Evolutionary conservation across 106 monocot genomes (phyloP).

Genomic region (Apostasia shenzhenica): DNA sequence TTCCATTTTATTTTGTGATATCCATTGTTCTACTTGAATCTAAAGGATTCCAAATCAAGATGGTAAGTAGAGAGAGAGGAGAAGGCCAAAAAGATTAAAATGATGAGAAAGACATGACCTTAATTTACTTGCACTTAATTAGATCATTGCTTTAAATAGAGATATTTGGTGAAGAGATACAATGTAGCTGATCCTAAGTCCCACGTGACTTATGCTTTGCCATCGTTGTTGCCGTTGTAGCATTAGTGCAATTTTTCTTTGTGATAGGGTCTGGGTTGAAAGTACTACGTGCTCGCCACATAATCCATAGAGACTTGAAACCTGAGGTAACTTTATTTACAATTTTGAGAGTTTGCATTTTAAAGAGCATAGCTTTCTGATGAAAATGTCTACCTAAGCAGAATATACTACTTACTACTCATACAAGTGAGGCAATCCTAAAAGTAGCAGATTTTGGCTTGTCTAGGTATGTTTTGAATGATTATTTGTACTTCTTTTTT

Average conservation of each 20-base stretch:
- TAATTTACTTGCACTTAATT: too few species aligned
- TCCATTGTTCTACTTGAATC: too few species aligned
- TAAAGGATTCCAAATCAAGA: too few species aligned
- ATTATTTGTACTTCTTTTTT: not conserved
- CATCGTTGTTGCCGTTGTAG: not conserved
- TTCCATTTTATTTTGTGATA: too few species aligned
- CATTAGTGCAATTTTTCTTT: not conserved
- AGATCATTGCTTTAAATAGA: too few species aligned
- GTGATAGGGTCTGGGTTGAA: conserved; percentile 45
- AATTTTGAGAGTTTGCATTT: not conserved
- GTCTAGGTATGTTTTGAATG: conserved; percentile 30
- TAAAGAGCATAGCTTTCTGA: not conserved
- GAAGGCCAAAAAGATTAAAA: too few species aligned
- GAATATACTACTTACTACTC: conserved; percentile 53
- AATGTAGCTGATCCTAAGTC: too few species aligned
- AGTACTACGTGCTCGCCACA: conserved; percentile 31
- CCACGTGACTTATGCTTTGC: too few species aligned
- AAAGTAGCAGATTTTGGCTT: conserved; percentile 73
- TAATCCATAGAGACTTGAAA: conserved; percentile 62
- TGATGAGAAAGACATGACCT: too few species aligned
- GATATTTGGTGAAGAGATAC: too few species aligned
- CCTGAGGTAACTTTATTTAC: conserved; percentile 28
- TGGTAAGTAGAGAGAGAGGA: too few species aligned
- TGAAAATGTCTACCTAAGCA: not conserved
- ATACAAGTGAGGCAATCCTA: conserved; percentile 23